A percentile compares a stretch with the other conserved stretches of the same genome.
Evolutionary conservation across 169 alveolate genomes (phyloP).

Genomic region (Plasmodium sp.): DNA sequence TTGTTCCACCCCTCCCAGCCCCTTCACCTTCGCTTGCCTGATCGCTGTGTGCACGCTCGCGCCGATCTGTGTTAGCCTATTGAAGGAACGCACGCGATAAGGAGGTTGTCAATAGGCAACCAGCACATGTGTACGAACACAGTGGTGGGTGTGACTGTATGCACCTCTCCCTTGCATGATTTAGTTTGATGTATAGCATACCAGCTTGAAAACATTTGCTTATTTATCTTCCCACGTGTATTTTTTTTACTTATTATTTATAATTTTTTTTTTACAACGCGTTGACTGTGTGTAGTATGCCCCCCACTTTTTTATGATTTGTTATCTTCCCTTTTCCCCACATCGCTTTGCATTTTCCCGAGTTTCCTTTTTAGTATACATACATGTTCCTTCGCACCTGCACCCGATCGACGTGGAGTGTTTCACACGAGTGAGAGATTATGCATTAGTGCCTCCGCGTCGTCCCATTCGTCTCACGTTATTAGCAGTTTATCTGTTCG

Average conservation of each 20-base stretch:
- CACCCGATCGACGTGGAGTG: not conserved
- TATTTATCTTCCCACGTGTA: not conserved
- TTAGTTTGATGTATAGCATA: not conserved
- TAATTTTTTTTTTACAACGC: not conserved
- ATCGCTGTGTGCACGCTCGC: not conserved
- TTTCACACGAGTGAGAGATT: slow-evolving; percentile 1
- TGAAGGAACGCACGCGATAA: not conserved
- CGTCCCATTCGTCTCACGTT: not conserved
- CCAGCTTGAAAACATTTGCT: not conserved
- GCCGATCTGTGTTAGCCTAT: not conserved
- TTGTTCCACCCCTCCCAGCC: not conserved
- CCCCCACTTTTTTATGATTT: not conserved
- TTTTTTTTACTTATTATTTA: not conserved
- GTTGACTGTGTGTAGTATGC: not conserved
- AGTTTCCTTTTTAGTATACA: not conserved
- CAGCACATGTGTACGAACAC: not conserved
- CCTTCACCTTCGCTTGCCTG: not conserved
- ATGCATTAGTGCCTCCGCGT: not conserved
- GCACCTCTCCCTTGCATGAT: not conserved
- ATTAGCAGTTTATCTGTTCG: not conserved
- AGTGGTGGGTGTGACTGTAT: not conserved
- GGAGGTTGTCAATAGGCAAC: not conserved
- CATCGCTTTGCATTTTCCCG: not conserved
- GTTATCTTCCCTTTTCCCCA: not conserved
- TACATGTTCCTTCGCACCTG: not conserved